Evolutionary conservation across 2,329 filamentous ascomycete species (phyloP).

Genomic region (Microsporum audouinii): DNA sequence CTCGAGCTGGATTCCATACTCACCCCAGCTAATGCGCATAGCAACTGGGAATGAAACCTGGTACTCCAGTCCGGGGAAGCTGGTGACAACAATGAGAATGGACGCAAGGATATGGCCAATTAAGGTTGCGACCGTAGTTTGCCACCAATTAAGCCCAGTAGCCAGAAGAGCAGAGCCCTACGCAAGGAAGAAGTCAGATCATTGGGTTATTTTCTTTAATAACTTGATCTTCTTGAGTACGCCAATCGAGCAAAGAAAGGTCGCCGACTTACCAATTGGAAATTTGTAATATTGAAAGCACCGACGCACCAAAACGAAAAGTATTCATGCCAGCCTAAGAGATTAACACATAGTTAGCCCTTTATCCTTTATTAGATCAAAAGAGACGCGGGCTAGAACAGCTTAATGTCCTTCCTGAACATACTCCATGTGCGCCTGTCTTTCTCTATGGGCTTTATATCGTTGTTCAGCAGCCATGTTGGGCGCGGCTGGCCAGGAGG

Average conservation of each 20-base stretch:
- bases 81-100: slow-evolving; percentile 27
- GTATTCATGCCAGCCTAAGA: slow-evolving; percentile 31
- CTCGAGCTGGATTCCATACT: slow-evolving; percentile 22
- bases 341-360: slow-evolving; percentile 16
- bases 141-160: slow-evolving; percentile 25
- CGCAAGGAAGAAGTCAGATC: slow-evolving; percentile 11
- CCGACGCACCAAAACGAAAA: slow-evolving; percentile 40
- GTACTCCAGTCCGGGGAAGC: slow-evolving; percentile 32
- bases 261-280: slow-evolving; percentile 16
- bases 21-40: slow-evolving; percentile 33
- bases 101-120: slow-evolving; percentile 29
- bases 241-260: not conserved
- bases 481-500: not conserved
- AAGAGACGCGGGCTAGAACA: slow-evolving; percentile 16
- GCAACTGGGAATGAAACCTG: slow-evolving; percentile 37
- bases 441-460: slow-evolving; percentile 40
- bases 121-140: slow-evolving; percentile 23
- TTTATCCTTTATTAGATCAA: not conserved
- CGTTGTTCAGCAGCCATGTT: slow-evolving; percentile 33
- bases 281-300: slow-evolving; percentile 31
- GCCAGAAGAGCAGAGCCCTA: slow-evolving; percentile 28
- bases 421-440: slow-evolving; percentile 36
- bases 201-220: not conserved
- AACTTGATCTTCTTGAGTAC: not conserved
- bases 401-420: slow-evolving; percentile 25